A percentile compares a stretch with the other conserved stretches of the same genome.
These are phyloP conservation scores for Aspergillus sclerotioniger DNA, from an alignment of 495 filamentous ascomycete genomes.

Conservation along the genomic window DNA sequence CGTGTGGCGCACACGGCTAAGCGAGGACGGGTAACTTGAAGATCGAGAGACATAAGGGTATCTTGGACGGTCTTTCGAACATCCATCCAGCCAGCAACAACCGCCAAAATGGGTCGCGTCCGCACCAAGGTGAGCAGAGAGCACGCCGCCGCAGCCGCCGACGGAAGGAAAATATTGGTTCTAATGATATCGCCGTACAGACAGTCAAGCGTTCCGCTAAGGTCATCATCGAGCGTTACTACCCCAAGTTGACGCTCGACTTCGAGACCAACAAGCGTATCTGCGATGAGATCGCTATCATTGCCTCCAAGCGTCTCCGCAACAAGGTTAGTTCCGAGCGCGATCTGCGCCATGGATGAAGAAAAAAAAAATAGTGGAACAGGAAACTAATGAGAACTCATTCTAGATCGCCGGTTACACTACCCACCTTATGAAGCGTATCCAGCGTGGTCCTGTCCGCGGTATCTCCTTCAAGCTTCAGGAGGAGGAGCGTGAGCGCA, in stretches of 20 bases:
- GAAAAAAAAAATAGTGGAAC: not conserved
- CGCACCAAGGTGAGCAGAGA: conserved; percentile 64
- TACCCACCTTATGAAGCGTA: conserved; percentile 90
- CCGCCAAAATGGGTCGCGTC: conserved; percentile 94
- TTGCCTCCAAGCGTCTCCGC: conserved; percentile 93
- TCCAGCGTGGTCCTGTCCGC: conserved; percentile 97
- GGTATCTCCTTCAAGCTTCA: conserved; percentile 99
- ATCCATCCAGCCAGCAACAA: conserved; percentile 47
- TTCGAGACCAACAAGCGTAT: conserved; percentile 99
- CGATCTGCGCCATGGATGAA: not conserved
- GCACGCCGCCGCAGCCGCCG: not conserved
- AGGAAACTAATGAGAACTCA: conserved; percentile 12
- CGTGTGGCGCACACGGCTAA: conserved; percentile 30
- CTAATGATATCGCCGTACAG: conserved; percentile 37
- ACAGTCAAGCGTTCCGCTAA: conserved; percentile 99
- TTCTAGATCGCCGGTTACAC: conserved; percentile 94
- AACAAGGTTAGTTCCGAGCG: conserved; percentile 79
- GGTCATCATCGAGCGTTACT: conserved; percentile 99
- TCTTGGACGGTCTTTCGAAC: conserved; percentile 21
- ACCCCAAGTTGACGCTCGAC: conserved; percentile 97
- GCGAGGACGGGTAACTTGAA: conserved; percentile 22
- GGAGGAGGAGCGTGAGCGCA: conserved; percentile 99
- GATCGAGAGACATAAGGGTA: conserved; percentile 13
- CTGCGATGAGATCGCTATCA: conserved; percentile 99
- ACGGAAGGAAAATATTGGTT: not conserved